Evolutionary conservation across 345 rosid genomes (phyloP).

Genomic region (Rhodamnia rubescens): DNA sequence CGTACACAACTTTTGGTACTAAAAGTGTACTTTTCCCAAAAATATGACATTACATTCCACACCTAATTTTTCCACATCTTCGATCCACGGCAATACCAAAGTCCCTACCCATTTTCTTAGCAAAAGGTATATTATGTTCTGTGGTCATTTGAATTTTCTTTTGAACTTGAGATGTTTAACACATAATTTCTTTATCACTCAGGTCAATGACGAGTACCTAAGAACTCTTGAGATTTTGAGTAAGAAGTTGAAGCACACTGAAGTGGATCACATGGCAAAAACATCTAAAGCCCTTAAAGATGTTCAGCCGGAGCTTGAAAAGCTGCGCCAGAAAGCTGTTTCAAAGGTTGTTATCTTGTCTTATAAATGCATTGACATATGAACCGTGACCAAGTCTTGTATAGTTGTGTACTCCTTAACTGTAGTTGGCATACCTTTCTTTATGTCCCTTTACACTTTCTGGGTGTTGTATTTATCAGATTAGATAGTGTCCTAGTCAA

Average conservation of each 20-base stretch:
- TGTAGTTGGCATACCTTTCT: background rate
- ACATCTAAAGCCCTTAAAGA: conserved; percentile 87
- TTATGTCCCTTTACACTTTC: background rate
- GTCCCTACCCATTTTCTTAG: background rate
- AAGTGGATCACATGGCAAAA: conserved; percentile 65
- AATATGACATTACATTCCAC: background rate
- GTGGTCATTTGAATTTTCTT: background rate
- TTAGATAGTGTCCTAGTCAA: background rate
- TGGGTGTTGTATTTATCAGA: background rate
- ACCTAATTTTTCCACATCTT: background rate
- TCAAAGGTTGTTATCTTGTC: conserved; percentile 50
- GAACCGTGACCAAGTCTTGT: background rate
- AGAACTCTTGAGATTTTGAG: conserved; percentile 83
- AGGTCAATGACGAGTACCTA: conserved; percentile 93
- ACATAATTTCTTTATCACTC: conserved; percentile 11
- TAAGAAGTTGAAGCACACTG: conserved; percentile 83
- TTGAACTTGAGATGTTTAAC: background rate
- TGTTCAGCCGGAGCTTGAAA: conserved; percentile 96
- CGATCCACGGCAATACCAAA: background rate
- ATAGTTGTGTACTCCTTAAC: background rate
- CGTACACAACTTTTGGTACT: too few species aligned
- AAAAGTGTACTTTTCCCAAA: too few species aligned
- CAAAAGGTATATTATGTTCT: background rate
- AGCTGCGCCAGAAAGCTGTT: conserved; percentile 90
- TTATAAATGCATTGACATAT: background rate